phyloP scores from a whole-genome alignment of 805 yeast genomes.

The Ogataea zsoltii region DNA sequence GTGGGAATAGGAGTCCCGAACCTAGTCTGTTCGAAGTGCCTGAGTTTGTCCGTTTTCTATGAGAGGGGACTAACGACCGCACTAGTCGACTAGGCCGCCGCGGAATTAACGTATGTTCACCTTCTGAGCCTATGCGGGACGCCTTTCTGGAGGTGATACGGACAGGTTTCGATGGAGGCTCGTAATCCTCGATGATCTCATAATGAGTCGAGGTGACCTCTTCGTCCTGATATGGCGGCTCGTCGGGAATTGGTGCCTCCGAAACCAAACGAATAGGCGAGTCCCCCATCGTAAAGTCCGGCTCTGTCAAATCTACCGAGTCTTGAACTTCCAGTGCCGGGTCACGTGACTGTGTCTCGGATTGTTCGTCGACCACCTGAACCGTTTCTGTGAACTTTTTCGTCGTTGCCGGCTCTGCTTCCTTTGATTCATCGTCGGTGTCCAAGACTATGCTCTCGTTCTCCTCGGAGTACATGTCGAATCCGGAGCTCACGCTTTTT shows the following conservation, averaged over 20 bases:
- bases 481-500: neutral
- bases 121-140: no score
- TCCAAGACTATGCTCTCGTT: constrained; percentile 2
- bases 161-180: no score
- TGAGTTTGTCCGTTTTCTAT: no score
- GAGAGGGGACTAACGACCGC: no score
- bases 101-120: no score
- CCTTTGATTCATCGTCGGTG: neutral
- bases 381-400: constrained; percentile 1
- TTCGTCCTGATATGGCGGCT: no score
- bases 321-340: neutral
- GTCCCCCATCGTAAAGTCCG: constrained; percentile 1
- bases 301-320: constrained; percentile 3
- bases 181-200: no score
- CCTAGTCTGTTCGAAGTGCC: no score
- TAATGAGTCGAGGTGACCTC: no score
- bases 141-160: no score
- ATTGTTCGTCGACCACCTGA: neutral
- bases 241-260: neutral
- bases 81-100: no score
- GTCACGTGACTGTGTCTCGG: neutral
- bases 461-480: neutral
- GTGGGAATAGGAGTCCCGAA: no score
- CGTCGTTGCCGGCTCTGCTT: neutral
- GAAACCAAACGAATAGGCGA: constrained; percentile 1